Evolutionary conservation across 352 stramenopile genomes (phyloP).

Genomic region (Pythium guiyangense): DNA sequence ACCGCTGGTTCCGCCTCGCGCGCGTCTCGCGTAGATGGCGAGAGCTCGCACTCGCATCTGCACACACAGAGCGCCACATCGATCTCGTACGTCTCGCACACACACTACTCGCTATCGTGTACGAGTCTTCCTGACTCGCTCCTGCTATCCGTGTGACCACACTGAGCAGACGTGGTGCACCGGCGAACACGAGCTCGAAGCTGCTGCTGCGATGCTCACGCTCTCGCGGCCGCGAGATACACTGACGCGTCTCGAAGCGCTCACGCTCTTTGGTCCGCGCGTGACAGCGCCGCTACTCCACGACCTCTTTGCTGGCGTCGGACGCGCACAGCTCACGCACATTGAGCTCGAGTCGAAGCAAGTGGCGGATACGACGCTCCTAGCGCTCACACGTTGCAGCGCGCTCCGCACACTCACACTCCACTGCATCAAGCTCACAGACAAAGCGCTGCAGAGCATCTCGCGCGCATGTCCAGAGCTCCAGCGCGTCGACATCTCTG

Average conservation of each 20-base stretch:
- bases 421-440: slow-evolving; percentile 76
- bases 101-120: not conserved
- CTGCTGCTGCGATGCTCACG: slow-evolving; percentile 27
- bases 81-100: slow-evolving; percentile 41
- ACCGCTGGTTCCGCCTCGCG: slow-evolving; percentile 49
- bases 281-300: slow-evolving; percentile 40
- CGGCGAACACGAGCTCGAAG: slow-evolving; percentile 52
- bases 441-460: slow-evolving; percentile 38
- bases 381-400: slow-evolving; percentile 29
- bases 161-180: slow-evolving; percentile 63
- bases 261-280: slow-evolving; percentile 59
- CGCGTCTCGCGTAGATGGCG: slow-evolving; percentile 56
- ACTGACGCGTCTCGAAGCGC: slow-evolving; percentile 32
- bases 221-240: slow-evolving; percentile 5
- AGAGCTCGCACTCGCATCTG: slow-evolving; percentile 46
- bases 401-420: slow-evolving; percentile 35
- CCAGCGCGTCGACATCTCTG: slow-evolving; percentile 52
- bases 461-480: slow-evolving; percentile 36
- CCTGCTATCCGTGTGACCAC: not conserved
- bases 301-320: slow-evolving; percentile 38
- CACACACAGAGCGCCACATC: slow-evolving; percentile 37
- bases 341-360: slow-evolving; percentile 78
- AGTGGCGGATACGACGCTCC: slow-evolving; percentile 38
- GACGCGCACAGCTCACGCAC: slow-evolving; percentile 24
- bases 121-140: not conserved